Percentiles rank a stretch among this genome's conserved stretches.
These are phyloP conservation scores for Thalassiosira delicatula DNA, from an alignment of 352 stramenopile genomes.

Conservation along the genomic window DNA sequence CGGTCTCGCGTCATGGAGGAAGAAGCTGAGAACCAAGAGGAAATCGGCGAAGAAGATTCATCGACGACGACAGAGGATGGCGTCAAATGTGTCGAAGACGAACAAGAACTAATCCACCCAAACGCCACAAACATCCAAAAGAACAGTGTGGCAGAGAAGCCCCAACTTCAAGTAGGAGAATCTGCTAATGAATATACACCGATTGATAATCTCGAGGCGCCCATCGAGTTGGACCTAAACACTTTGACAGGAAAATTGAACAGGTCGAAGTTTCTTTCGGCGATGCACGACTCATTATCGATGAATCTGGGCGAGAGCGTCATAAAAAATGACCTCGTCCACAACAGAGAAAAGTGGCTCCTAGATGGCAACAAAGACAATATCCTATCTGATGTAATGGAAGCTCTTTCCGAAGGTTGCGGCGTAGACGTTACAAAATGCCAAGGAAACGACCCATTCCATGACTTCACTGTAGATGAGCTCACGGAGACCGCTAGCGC, in stretches of 20 bases:
- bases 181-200: neutral
- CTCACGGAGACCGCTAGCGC: neutral
- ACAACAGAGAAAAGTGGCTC: neutral
- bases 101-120: neutral
- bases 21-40: too few species aligned
- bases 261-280: slow-evolving; percentile 19
- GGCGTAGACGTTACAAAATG: slow-evolving; percentile 10
- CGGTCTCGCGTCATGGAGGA: neutral
- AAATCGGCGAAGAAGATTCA: neutral
- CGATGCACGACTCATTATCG: slow-evolving; percentile 27
- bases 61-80: neutral
- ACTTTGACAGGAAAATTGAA: slow-evolving; percentile 19
- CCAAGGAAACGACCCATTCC: slow-evolving; percentile 19
- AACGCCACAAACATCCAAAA: neutral
- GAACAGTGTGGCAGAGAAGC: neutral
- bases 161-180: neutral
- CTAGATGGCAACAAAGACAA: slow-evolving; percentile 2
- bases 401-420: slow-evolving; percentile 11
- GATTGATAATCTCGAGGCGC: neutral
- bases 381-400: slow-evolving; percentile 16
- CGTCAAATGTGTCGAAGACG: neutral
- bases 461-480: slow-evolving; percentile 15
- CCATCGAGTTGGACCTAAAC: neutral
- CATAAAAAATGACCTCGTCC: neutral
- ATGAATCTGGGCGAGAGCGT: neutral